Evolutionary conservation across 176 grass and related monocot species (phyloP).

Genomic region (Miscanthus lutarioriparius): DNA sequence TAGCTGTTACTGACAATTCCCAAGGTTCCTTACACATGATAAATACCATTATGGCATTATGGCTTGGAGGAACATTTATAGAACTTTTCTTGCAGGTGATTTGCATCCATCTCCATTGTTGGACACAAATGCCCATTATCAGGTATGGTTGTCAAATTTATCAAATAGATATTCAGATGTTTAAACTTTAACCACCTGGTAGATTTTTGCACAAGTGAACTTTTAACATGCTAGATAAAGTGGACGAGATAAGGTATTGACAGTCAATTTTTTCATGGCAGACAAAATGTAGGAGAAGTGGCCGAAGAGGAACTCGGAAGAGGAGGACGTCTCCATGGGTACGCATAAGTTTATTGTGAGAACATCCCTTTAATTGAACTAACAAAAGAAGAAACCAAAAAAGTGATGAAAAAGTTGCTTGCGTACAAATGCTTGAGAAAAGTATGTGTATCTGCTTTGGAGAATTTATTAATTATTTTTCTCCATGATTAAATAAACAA

Average conservation of each 20-base stretch:
- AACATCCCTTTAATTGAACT: background rate
- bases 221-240: background rate
- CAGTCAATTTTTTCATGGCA: background rate
- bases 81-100: background rate
- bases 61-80: background rate
- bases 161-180: background rate
- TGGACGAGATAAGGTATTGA: background rate
- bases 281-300: background rate
- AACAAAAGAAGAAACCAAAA: background rate
- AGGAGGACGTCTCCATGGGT: constrained; percentile 21
- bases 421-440: background rate
- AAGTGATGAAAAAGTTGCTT: background rate
- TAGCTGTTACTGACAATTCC: background rate
- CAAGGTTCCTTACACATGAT: background rate
- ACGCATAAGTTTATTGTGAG: background rate
- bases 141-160: background rate
- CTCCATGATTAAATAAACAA: background rate
- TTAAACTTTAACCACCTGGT: background rate
- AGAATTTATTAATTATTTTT: background rate
- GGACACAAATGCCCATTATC: background rate
- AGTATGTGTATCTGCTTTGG: background rate
- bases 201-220: background rate
- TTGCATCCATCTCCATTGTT: background rate
- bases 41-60: background rate
- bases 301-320: background rate